These are phyloP conservation scores for Solanum chiquidenum DNA, from an alignment of 257 asterid genomes.

Conservation along the genomic window DNA sequence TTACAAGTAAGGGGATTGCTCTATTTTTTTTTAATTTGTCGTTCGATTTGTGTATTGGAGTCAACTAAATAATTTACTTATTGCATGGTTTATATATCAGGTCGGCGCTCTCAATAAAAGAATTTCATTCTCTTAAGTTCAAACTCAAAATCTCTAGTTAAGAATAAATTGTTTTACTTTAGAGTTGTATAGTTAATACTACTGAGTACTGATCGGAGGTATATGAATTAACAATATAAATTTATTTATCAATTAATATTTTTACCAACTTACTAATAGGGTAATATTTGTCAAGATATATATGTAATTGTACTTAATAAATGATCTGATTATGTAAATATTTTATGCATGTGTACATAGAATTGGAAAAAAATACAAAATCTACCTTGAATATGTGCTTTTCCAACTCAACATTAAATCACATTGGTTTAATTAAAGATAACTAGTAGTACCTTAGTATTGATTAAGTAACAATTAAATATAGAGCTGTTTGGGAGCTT, in stretches of 20 bases:
- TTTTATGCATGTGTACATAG: background rate
- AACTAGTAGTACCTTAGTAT: background rate
- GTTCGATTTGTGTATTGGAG: fast-evolving
- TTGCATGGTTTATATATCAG: background rate
- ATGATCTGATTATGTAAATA: no score
- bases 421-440: background rate
- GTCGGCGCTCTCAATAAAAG: no score
- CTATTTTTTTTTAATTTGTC: no score
- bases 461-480: no score
- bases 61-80: no score
- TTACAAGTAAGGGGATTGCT: background rate
- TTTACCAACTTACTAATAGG: background rate
- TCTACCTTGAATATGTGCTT: background rate
- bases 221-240: background rate
- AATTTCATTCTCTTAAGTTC: background rate
- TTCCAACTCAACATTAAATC: background rate
- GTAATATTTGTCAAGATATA: background rate
- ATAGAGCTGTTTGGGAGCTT: background rate
- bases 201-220: background rate
- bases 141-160: no score
- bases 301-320: background rate
- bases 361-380: background rate
- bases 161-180: no score
- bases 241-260: no score
- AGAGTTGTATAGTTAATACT: no score